These are phyloP conservation scores for Rhodotorula sp. DNA, from an alignment of 1,284 basidiomycete species.

Conservation along the genomic window DNA sequence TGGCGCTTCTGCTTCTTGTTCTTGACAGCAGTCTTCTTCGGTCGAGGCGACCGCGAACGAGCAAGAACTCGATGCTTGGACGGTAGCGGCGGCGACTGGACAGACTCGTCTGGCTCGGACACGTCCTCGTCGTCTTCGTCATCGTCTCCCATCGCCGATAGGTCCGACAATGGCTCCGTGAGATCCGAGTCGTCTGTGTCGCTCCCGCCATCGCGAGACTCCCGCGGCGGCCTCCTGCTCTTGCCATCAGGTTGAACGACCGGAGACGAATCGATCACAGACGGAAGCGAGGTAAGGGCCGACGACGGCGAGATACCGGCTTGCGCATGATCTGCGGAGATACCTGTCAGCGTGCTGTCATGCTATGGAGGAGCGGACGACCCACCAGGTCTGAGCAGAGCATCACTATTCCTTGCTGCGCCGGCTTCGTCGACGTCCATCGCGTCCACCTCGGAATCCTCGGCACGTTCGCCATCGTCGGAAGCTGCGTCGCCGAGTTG, in stretches of 20 bases:
- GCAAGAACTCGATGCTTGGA: background rate
- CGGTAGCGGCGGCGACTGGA: background rate
- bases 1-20: constrained; percentile 5
- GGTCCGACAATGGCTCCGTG: constrained; percentile 42
- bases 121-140: constrained; percentile 19
- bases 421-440: background rate
- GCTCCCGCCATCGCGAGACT: background rate
- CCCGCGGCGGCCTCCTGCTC: background rate
- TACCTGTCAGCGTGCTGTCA: background rate
- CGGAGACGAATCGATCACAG: background rate
- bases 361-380: background rate
- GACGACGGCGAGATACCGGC: constrained; percentile 23
- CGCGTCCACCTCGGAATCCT: background rate
- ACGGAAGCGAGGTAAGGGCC: constrained; percentile 22
- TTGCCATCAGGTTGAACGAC: constrained; percentile 1
- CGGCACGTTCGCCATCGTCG: background rate
- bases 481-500: too few relatives aligned
- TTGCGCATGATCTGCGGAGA: background rate
- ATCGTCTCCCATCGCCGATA: constrained; percentile 22
- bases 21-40: background rate
- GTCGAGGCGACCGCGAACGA: background rate
- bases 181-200: constrained; percentile 40
- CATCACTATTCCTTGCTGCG: background rate
- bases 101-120: constrained; percentile 7
- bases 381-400: background rate